A percentile compares a stretch with the other conserved stretches of the same genome.
These are phyloP conservation scores for Sinapis alba DNA, from an alignment of 441 rosid species.

Conservation along the genomic window DNA sequence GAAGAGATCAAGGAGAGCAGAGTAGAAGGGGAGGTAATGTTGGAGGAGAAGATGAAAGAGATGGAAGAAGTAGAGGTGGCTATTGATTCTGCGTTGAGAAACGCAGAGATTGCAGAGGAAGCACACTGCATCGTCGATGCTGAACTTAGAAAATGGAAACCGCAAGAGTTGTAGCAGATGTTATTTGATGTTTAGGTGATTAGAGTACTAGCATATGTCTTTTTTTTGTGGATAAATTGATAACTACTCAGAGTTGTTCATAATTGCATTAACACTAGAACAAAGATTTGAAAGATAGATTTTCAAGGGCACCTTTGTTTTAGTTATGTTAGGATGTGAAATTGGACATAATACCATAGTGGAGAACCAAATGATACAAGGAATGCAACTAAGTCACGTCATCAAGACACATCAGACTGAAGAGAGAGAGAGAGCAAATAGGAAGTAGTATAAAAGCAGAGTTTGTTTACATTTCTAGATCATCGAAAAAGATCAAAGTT, in stretches of 20 bases:
- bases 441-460: too few relatives aligned
- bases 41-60: conserved; percentile 59
- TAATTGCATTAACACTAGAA: not conserved
- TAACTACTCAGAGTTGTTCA: not conserved
- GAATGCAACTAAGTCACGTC: too few relatives aligned
- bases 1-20: conserved; percentile 51
- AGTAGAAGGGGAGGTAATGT: conserved; percentile 45
- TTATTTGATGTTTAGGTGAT: conserved; percentile 12
- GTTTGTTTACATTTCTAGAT: too few relatives aligned
- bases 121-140: conserved; percentile 62
- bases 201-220: conserved; percentile 29
- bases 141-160: conserved; percentile 70
- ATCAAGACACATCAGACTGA: too few relatives aligned
- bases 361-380: not conserved
- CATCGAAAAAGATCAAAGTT: too few relatives aligned
- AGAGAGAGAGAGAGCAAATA: too few relatives aligned
- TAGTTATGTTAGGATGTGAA: not conserved
- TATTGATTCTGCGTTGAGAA: conserved; percentile 63
- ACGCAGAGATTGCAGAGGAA: conserved; percentile 69
- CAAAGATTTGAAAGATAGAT: not conserved
- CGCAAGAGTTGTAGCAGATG: conserved; percentile 33
- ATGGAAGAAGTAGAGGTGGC: conserved; percentile 56
- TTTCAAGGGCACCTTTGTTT: not conserved
- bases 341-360: not conserved
- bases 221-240: not conserved